Evolutionary conservation across 2,329 filamentous ascomycete genomes (phyloP).

Genomic region (Phyllosticta capitalensis): DNA sequence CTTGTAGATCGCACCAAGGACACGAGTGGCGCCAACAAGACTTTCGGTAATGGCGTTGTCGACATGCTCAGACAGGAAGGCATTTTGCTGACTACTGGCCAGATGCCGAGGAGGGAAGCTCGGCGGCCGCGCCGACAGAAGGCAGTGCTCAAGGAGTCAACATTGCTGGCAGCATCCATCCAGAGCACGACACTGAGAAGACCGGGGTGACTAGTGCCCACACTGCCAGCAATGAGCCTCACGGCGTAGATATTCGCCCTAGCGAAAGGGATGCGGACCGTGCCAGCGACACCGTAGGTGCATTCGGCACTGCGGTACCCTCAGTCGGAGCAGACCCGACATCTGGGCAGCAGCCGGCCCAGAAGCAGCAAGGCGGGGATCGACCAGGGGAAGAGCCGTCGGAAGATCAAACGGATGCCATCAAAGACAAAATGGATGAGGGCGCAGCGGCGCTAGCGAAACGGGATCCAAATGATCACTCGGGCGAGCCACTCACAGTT

Average conservation of each 20-base stretch:
- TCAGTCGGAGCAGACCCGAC: slow-evolving; percentile 16
- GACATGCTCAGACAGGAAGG: background rate
- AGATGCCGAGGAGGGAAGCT: background rate
- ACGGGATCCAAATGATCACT: slow-evolving; percentile 18
- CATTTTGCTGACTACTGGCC: background rate
- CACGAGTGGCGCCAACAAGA: background rate
- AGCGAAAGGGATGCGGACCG: slow-evolving; percentile 16
- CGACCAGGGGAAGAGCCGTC: slow-evolving; percentile 22
- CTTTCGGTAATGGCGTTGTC: slow-evolving; percentile 1
- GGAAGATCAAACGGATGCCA: slow-evolving; percentile 22
- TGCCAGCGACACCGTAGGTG: background rate
- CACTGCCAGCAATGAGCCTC: slow-evolving; percentile 15
- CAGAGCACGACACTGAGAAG: slow-evolving; percentile 18
- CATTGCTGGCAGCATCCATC: slow-evolving; percentile 15
- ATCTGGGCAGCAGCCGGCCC: slow-evolving; percentile 14
- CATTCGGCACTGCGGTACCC: slow-evolving; percentile 15
- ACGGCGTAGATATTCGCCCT: slow-evolving; percentile 22
- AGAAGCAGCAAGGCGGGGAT: slow-evolving; percentile 30
- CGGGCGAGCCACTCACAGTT: slow-evolving; percentile 20
- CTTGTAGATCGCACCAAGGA: slow-evolving; percentile 7
- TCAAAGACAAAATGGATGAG: slow-evolving; percentile 15
- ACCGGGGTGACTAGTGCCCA: slow-evolving; percentile 22
- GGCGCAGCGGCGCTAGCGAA: slow-evolving; percentile 16
- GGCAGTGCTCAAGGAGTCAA: slow-evolving; percentile 12
- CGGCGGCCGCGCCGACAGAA: background rate